Evolutionary conservation across 2,329 filamentous ascomycete species (phyloP).

Genomic region (Colletotrichum australisinense): DNA sequence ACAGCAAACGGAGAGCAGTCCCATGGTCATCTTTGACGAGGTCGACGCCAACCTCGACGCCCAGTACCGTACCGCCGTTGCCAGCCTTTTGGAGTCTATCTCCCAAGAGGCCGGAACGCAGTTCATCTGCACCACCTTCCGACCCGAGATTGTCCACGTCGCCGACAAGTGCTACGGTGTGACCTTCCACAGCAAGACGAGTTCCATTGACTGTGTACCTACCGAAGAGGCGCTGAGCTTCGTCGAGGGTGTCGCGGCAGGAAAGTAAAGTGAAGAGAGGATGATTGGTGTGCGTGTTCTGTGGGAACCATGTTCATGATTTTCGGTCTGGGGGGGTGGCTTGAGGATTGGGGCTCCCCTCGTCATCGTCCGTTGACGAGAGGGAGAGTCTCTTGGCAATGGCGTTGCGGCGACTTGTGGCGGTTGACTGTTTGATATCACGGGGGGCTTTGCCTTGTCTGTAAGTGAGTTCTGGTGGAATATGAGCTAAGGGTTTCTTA

Average conservation of each 20-base stretch:
- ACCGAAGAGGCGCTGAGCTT: slow-evolving; percentile 91
- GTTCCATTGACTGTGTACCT: slow-evolving; percentile 89
- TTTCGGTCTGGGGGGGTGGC: not conserved
- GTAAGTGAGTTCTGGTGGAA: slow-evolving; percentile 8
- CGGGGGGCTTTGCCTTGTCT: slow-evolving; percentile 6
- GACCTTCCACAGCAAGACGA: slow-evolving; percentile 93
- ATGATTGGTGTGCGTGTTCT: not conserved
- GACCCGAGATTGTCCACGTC: slow-evolving; percentile 94
- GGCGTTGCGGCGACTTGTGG: slow-evolving; percentile 35
- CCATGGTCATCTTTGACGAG: slow-evolving; percentile 99
- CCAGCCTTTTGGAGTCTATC: slow-evolving; percentile 85
- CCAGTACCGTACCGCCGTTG: slow-evolving; percentile 96
- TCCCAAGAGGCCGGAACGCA: slow-evolving; percentile 75
- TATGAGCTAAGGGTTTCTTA: not conserved
- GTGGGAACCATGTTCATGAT: slow-evolving; percentile 8
- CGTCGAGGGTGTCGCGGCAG: slow-evolving; percentile 80
- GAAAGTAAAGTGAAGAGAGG: slow-evolving; percentile 14
- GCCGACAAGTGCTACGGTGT: slow-evolving; percentile 99
- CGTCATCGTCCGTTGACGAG: not conserved
- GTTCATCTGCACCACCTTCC: slow-evolving; percentile 99
- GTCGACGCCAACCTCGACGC: slow-evolving; percentile 98
- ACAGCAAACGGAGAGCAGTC: slow-evolving; percentile 95
- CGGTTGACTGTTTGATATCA: slow-evolving; percentile 33
- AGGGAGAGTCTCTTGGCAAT: slow-evolving; percentile 18
- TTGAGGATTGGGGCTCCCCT: not conserved